phyloP scores from a whole-genome alignment of 345 rosid genomes.

The Euphorbia pulcherrima region DNA sequence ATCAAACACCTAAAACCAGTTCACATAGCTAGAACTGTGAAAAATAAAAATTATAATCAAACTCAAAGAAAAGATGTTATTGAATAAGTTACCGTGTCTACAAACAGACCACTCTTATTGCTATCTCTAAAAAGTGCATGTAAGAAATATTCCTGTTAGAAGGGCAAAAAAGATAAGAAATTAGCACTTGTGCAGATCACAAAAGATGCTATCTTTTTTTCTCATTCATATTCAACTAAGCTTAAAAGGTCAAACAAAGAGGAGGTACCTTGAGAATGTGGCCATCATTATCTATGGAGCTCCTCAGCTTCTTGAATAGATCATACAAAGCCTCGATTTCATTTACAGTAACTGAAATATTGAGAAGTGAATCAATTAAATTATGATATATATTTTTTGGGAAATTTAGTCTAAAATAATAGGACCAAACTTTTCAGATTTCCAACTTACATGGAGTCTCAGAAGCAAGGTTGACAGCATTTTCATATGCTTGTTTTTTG shows the following conservation, averaged over 20 bases:
- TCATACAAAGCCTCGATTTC: slow-evolving; percentile 71
- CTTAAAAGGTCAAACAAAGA: slow-evolving; percentile 5
- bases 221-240: neutral
- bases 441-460: slow-evolving; percentile 72
- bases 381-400: neutral
- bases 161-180: slow-evolving; percentile 12
- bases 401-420: neutral
- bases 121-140: slow-evolving; percentile 75
- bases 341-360: slow-evolving; percentile 55
- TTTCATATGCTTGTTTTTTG: slow-evolving; percentile 39
- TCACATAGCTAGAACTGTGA: neutral
- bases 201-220: neutral
- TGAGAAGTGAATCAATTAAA: neutral
- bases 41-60: neutral
- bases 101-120: slow-evolving; percentile 62
- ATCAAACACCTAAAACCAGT: slow-evolving; percentile 47
- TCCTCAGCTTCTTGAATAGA: slow-evolving; percentile 65
- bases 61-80: neutral
- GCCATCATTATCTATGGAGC: slow-evolving; percentile 46
- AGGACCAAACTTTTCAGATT: neutral
- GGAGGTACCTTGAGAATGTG: slow-evolving; percentile 57
- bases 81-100: slow-evolving; percentile 58
- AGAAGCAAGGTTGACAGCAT: slow-evolving; percentile 58
- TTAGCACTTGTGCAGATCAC: neutral
- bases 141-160: slow-evolving; percentile 70